A percentile compares a stretch with the other conserved stretches of the same genome.
Conservation (phyloP, 768 basidiomycete species). For the Terana coerulea region DNA sequence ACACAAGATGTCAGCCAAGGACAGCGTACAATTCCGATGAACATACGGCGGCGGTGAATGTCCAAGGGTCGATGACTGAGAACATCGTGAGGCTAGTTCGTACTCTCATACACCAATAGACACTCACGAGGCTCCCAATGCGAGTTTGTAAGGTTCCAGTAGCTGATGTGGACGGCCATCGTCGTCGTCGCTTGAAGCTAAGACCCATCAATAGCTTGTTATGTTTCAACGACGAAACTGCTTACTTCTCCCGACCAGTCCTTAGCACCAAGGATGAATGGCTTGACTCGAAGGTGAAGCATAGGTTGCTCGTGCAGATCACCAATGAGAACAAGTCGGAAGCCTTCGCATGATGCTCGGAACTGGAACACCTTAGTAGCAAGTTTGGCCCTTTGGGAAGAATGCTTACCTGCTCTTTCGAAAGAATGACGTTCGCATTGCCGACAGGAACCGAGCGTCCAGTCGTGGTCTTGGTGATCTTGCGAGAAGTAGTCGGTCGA, state of each 20-base stretch:
- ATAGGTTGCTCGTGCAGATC: conserved; percentile 94
- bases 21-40: not conserved
- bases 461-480: conserved; percentile 9
- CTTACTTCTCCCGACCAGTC: conserved; percentile 94
- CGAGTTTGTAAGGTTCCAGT: conserved; percentile 96
- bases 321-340: conserved; percentile 90
- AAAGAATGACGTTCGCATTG: conserved; percentile 50
- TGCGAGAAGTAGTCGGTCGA: conserved; percentile 6
- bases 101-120: not conserved
- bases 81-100: not conserved
- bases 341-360: conserved; percentile 83
- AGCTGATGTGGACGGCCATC: conserved; percentile 80
- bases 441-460: conserved; percentile 21
- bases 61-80: conserved; percentile 94
- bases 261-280: conserved; percentile 76
- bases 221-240: not conserved
- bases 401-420: conserved; percentile 72
- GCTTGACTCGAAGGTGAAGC: conserved; percentile 82
- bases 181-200: conserved; percentile 84
- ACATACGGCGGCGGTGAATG: conserved; percentile 67
- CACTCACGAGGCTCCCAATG: conserved; percentile 92
- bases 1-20: not conserved
- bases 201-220: not conserved
- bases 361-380: conserved; percentile 46
- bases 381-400: not conserved